Conservation (phyloP, 768 basidiomycete genomes). For the Boletus rubescentipes region DNA sequence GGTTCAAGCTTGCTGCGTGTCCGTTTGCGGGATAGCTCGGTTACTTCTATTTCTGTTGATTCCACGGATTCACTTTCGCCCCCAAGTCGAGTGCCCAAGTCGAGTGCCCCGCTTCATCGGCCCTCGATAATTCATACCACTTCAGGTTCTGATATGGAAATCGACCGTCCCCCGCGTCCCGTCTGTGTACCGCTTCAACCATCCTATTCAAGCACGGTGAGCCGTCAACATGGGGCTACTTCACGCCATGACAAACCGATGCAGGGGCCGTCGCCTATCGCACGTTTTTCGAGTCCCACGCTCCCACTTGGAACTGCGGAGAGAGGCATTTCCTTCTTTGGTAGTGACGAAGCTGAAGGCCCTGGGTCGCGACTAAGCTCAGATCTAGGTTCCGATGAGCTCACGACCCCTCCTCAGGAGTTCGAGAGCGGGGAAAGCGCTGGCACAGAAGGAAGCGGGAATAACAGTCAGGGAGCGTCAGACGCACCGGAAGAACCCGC, state of each 20-base stretch:
- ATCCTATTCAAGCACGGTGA: not conserved
- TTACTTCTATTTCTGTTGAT: constrained; percentile 28
- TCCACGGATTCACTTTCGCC: constrained; percentile 20
- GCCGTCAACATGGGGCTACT: not conserved
- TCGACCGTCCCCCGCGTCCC: constrained; percentile 23
- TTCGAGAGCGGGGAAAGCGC: constrained; percentile 13
- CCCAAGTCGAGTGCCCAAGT: constrained; percentile 5
- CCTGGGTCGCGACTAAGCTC: constrained; percentile 14
- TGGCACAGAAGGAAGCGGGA: constrained; percentile 11
- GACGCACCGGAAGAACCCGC: constrained; percentile 9
- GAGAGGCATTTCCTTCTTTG: not conserved
- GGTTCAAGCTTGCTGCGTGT: constrained; percentile 22
- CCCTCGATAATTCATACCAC: constrained; percentile 6
- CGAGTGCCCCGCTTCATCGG: constrained; percentile 2
- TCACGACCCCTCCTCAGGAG: constrained; percentile 14
- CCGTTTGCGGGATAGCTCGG: constrained; percentile 30
- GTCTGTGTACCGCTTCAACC: constrained; percentile 20
- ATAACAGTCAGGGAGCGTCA: not conserved
- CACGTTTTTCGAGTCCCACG: constrained; percentile 22
- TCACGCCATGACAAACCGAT: constrained; percentile 4
- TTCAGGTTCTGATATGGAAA: constrained; percentile 25
- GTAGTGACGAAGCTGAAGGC: constrained; percentile 5
- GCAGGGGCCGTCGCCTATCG: constrained; percentile 13
- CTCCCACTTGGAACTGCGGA: constrained; percentile 1
- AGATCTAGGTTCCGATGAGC: constrained; percentile 14